Percentiles rank a stretch among this genome's conserved stretches.
phyloP scores from a whole-genome alignment of 495 filamentous ascomycete species.

The Penicillium dipodomyicola region DNA sequence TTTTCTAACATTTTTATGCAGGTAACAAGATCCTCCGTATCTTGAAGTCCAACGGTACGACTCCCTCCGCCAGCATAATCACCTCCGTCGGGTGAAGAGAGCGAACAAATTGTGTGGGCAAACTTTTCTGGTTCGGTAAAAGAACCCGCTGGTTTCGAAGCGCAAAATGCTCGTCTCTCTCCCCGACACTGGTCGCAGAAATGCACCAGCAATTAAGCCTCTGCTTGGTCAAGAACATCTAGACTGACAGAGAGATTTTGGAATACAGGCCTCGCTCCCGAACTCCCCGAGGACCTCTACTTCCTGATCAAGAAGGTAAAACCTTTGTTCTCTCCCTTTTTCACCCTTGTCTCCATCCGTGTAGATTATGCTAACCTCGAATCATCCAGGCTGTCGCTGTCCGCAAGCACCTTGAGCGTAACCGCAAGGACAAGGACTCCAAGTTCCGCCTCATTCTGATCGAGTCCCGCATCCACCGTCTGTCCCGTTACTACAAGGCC shows the following conservation, averaged over 20 bases:
- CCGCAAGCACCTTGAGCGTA: constrained; percentile 99
- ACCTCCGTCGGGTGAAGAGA: constrained; percentile 30
- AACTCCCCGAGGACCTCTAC: constrained; percentile 96
- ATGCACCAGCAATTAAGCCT: constrained; percentile 59
- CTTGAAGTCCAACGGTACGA: constrained; percentile 90
- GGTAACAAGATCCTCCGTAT: constrained; percentile 99
- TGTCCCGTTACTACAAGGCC: constrained; percentile 97
- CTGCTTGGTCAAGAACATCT: constrained; percentile 76
- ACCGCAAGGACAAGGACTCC: constrained; percentile 99
- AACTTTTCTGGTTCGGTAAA: constrained; percentile 9
- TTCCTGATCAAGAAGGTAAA: constrained; percentile 99
- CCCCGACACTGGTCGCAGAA: constrained; percentile 27
- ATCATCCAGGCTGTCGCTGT: constrained; percentile 79
- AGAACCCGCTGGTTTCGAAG: constrained; percentile 11
- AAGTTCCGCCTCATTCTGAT: constrained; percentile 99
- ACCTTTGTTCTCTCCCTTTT: background rate
- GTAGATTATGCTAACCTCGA: constrained; percentile 7
- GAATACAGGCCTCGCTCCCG: constrained; percentile 87
- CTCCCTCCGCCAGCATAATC: constrained; percentile 25
- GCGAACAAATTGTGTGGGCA: constrained; percentile 17
- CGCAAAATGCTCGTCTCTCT: constrained; percentile 15
- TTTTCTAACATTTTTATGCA: constrained; percentile 37
- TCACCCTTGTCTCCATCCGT: background rate
- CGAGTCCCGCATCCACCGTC: constrained; percentile 99
- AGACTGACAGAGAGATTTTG: constrained; percentile 90